Evolutionary conservation across 805 yeast genomes (phyloP).

Genomic region (Yarrowia sp.): DNA sequence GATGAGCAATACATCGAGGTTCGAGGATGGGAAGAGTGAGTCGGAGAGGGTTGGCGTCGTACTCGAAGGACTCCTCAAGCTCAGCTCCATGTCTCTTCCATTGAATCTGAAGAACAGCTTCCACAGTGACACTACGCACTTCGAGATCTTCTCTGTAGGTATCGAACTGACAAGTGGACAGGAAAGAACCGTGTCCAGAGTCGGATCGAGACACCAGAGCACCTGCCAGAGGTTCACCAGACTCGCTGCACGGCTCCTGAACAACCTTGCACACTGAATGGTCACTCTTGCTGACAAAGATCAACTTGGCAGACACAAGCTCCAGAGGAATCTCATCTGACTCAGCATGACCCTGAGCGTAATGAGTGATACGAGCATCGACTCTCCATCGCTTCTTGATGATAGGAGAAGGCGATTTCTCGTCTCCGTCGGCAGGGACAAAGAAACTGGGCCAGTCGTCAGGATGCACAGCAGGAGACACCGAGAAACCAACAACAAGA

Average conservation of each 20-base stretch:
- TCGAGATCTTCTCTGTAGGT: slow-evolving; percentile 41
- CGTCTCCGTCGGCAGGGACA: slow-evolving; percentile 44
- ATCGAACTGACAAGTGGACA: slow-evolving; percentile 40
- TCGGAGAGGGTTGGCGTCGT: slow-evolving; percentile 43
- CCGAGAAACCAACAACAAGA: slow-evolving; percentile 51
- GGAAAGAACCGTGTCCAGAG: slow-evolving; percentile 26
- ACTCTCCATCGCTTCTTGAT: slow-evolving; percentile 42
- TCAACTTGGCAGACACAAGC: slow-evolving; percentile 14
- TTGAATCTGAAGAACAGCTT: slow-evolving; percentile 26
- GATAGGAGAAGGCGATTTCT: slow-evolving; percentile 45
- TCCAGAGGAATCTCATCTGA: slow-evolving; percentile 12
- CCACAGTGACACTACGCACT: slow-evolving; percentile 43
- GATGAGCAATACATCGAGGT: slow-evolving; percentile 64
- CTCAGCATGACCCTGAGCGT: slow-evolving; percentile 27
- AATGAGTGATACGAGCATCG: slow-evolving; percentile 27
- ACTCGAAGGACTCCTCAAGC: slow-evolving; percentile 5
- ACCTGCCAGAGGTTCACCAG: neutral
- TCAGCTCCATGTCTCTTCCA: slow-evolving; percentile 13
- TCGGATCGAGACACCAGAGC: slow-evolving; percentile 11
- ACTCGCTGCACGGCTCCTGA: slow-evolving; percentile 4
- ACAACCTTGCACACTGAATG: neutral
- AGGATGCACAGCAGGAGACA: slow-evolving; percentile 48
- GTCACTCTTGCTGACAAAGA: slow-evolving; percentile 3
- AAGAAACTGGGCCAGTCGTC: slow-evolving; percentile 53
- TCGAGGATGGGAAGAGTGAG: slow-evolving; percentile 68